Base-by-base conservation (phyloP, 2,329 filamentous ascomycete genomes). In the Hypoxylon sp. region DNA sequence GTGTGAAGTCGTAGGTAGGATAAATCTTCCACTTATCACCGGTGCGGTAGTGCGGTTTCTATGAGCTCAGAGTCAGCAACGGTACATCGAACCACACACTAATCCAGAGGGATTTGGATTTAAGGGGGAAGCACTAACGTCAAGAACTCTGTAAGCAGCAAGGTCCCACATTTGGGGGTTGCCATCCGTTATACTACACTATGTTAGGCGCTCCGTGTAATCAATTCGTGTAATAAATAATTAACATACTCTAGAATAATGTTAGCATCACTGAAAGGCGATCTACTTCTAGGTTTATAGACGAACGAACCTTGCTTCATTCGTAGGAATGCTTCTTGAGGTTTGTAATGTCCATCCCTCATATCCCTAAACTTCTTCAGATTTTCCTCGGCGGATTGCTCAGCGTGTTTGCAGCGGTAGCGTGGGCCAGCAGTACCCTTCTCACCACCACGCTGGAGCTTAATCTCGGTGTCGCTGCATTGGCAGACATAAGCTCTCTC, bases 121-220 rank as follows among this genome's bases (percentile, higher is more conserved):
- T 9, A 5, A 12, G 11, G 34, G 16, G 23, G 21, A 7, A 12
- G 17, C 16, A 59, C 56, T 54, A 11, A 57, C 56, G 31, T 59
- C 74, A 30, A 91, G 80, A 46, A 97, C 87, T 54, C 93, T 85
- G 72, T 96, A 97, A 11, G 93, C 93, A 2, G 90, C 89, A 44
- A 96, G 75, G 77, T 97, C 93, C 93, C 93, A 97, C 89, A 65
- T 65, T 72, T 96, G 90, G 5, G 92, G 91, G 69, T 97, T 97
- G 20, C 88, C 87, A 63, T 88, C 87, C 40, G 83, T 82, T 57
- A 90, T 90, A 59, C 56, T 59, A 25, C n/a, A n/a, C 2, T 15
- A 8, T 20, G 19, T 59, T 11, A 59, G 38, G n/a, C 21, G 20
- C 13, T 31, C 11, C 11, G 40, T 19, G 8, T 21, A 16, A 8